Evolutionary conservation across 345 rosid species (phyloP), one percentile per base, ranked within the genome.

Genomic region (Turnera subulata): DNA sequence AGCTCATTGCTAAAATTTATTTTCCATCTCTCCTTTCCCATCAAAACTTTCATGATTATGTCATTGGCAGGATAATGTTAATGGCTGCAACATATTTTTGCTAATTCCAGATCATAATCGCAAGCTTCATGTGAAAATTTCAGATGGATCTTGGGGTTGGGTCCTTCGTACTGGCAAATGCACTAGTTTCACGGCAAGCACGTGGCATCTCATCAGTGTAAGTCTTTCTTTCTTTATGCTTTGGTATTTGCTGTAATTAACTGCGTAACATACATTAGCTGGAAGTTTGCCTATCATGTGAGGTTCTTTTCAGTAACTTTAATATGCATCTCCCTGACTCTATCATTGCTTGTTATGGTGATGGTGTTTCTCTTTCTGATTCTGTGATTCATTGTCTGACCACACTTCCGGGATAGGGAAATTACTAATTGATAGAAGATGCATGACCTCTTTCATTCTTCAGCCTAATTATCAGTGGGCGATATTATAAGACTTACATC

Each of bases 121-220:
- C 35, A 29, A 29, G 35, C 35, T 29, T 29, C 35, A 29, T 8
- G 8, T 8, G 35, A 29, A 29, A 69, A 17, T 67, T 20, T 76
- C 75, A 89, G 97, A 89, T 89, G 99, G 97, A 89, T 80, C 81
- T 89, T 61, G 99, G 99, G 33, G 97, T 93, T 55, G 99, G 97
- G 56, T 89, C 94, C 62, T 93, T 93, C 81, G 83, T 86, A 26
- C 39, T 86, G 42, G 82, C 82, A 40, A 85, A 89, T 71, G 73
- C 99, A 59, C 65, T 89, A 59, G 88, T 84, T 59, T 92, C 96
- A 56, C 80, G 84, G 15, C 91, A 89, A 85, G 97, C 99, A 37
- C 80, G 91, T 17, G 62, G 76, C 37, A 39, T 79, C 65, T 72
- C 82, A 53, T 74, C 85, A 53, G 62, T 58, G 96, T 89, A 49